A percentile compares a stretch with the other conserved stretches of the same genome.
Conservation (phyloP, 768 basidiomycete genomes). For the Boletus sensibilis region DNA sequence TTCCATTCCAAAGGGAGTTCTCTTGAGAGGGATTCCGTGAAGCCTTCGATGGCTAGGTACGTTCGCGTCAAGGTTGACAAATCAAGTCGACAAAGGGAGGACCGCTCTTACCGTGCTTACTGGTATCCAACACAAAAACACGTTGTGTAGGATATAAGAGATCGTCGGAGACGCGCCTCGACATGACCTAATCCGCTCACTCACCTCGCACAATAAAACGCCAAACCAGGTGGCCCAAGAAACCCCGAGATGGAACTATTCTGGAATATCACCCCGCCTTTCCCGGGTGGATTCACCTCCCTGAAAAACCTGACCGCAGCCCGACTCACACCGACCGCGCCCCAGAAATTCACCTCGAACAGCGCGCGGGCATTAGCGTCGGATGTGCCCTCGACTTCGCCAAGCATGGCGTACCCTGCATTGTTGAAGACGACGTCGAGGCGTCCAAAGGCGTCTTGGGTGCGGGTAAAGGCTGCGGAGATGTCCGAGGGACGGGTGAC, state of each 20-base stretch:
- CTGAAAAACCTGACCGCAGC: constrained; percentile 33
- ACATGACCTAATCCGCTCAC: not conserved
- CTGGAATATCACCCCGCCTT: constrained; percentile 14
- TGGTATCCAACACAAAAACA: not conserved
- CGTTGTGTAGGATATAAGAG: not conserved
- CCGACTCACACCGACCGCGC: constrained; percentile 17
- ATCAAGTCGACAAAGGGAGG: not conserved
- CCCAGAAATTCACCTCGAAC: constrained; percentile 36
- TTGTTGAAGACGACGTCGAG: constrained; percentile 48
- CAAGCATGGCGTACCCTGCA: constrained; percentile 31
- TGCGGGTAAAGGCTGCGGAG: constrained; percentile 31
- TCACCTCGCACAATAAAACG: constrained; percentile 15
- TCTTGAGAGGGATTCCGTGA: constrained; percentile 5
- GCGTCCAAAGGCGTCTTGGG: constrained; percentile 35
- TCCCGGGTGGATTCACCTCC: constrained; percentile 28
- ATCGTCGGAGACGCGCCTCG: not conserved
- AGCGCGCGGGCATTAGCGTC: constrained; percentile 30
- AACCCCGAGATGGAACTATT: constrained; percentile 12
- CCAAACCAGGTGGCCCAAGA: constrained; percentile 1
- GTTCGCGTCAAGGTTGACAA: not conserved
- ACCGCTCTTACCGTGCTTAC: constrained; percentile 13
- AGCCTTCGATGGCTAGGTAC: constrained; percentile 11
- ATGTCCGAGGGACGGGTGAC: constrained; percentile 36
- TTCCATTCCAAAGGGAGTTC: constrained; percentile 18
- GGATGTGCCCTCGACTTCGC: constrained; percentile 36